phyloP scores from a whole-genome alignment of 148 eudicot genomes.

The Diospyros lotus region DNA sequence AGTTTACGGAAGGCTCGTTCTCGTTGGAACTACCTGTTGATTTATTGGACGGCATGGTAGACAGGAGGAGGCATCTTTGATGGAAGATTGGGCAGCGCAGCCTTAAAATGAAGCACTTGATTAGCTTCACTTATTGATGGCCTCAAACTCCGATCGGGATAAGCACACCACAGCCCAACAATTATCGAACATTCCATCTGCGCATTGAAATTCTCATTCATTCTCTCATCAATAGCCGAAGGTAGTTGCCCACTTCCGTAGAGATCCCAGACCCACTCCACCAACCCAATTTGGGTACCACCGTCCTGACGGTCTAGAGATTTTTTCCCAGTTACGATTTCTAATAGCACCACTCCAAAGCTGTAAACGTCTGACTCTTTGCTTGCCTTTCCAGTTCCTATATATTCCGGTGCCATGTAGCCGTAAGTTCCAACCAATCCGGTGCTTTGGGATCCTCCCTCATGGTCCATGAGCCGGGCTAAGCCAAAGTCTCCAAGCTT shows the following conservation, averaged over 20 bases:
- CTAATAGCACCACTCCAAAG: too few species aligned
- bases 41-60: slow-evolving; percentile 9
- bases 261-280: slow-evolving; percentile 44
- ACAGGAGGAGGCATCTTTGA: slow-evolving; percentile 16
- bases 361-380: too few species aligned
- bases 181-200: slow-evolving; percentile 38
- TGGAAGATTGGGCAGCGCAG: slow-evolving; percentile 25
- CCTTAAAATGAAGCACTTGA: slow-evolving; percentile 35
- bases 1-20: slow-evolving; percentile 2
- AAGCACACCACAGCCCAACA: slow-evolving; percentile 52
- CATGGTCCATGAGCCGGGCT: too few species aligned
- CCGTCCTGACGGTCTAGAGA: slow-evolving; percentile 22
- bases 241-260: slow-evolving; percentile 29
- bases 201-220: slow-evolving; percentile 24
- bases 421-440: slow-evolving; percentile 51
- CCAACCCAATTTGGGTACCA: slow-evolving; percentile 12
- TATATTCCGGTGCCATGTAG: slow-evolving; percentile 37
- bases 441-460: too few species aligned
- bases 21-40: slow-evolving; percentile 11
- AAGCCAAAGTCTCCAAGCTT: too few species aligned
- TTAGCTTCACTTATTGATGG: slow-evolving; percentile 45
- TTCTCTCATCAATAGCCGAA: slow-evolving; percentile 26
- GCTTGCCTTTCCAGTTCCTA: slow-evolving; percentile 12
- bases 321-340: too few species aligned
- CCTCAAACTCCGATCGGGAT: slow-evolving; percentile 34